Evolutionary conservation across 148 eudicot species (phyloP), one percentile per base, ranked within the genome.

Genomic region (Camellia lanceoleosa): DNA sequence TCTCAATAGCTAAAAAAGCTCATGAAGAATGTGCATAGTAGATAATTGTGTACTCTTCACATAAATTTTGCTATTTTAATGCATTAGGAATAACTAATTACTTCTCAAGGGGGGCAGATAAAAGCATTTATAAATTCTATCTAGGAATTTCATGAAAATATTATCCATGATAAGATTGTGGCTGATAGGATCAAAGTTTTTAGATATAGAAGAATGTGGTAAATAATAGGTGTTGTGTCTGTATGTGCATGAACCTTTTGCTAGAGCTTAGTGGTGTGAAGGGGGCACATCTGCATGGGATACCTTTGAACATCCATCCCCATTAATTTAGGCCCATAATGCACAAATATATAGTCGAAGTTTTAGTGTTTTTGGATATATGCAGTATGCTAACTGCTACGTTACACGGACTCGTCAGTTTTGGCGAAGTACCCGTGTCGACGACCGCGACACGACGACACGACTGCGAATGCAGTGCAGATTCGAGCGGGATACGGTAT

Each of bases 91-190:
- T 54, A 7, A 54, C 58, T 54, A 59, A 14, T 3, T 59, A 14
- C 19, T 16, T 59, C 62, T 59, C 5, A 59, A 2, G 16, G n/a
- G n/a, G 14, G 42, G 47, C 18, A 59, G 20, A 74, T 71, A 54
- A 43, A 74, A 74, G 66, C 77, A 74, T 10, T 46, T 16, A 71
- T 14, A 6, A 59, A 60, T 38, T n/a, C 61, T 14, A 75, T 62
- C 55, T 75, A 42, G 56, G 62, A 62, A 62, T 46, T 43, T 1
- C 56, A 61, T 46, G 56, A 44, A 15, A 18, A 19, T 51, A 19
- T 10, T 44, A 55, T 18, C 5, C 8, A n/a, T 56, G 59, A 55
- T 55, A 12, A 55, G 10, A 12, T 55, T 55, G 59, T 55, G 13
- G 12, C 12, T 9, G 59, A 55, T 9, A 55, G 59, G 59, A 55